These are phyloP conservation scores for Geotrichum restrictum DNA, from an alignment of 1,139 yeast species.

Conservation along the genomic window DNA sequence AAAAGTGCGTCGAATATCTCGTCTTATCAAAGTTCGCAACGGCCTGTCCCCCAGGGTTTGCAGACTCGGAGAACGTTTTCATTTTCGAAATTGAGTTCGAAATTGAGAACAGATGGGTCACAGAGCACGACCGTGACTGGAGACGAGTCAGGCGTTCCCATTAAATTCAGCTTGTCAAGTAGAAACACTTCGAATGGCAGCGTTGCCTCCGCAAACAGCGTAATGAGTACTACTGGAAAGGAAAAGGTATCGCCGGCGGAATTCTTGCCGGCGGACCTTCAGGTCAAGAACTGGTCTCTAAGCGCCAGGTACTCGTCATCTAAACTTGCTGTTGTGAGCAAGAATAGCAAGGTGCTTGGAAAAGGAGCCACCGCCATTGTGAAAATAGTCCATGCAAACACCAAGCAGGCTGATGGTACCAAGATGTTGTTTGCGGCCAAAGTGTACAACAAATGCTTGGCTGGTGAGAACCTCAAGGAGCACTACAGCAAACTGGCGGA, in stretches of 20 bases:
- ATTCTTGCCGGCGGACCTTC: conserved; percentile 24
- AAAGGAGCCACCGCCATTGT: conserved; percentile 22
- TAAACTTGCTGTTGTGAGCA: conserved; percentile 9
- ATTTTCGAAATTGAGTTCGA: conserved; percentile 19
- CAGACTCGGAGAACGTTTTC: conserved; percentile 18
- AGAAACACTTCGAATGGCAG: conserved; percentile 8
- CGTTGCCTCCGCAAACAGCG: not conserved
- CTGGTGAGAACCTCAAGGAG: conserved; percentile 50
- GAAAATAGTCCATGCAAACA: conserved; percentile 20
- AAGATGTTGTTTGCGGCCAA: conserved; percentile 60
- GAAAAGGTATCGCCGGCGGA: conserved; percentile 22
- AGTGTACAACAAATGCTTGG: conserved; percentile 51
- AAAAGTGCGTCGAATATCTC: conserved; percentile 15
- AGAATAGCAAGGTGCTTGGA: conserved; percentile 18
- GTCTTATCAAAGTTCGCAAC: conserved; percentile 19
- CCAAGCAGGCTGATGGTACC: conserved; percentile 6
- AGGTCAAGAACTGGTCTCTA: conserved; percentile 23
- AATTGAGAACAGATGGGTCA: conserved; percentile 4
- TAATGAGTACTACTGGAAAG: conserved; percentile 11
- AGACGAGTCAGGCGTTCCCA: not conserved
- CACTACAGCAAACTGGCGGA: conserved; percentile 68
- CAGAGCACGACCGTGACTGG: not conserved
- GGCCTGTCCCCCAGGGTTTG: conserved; percentile 18
- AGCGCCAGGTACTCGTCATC: conserved; percentile 21
- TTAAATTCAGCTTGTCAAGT: conserved; percentile 3